Evolutionary conservation across 345 rosid species (phyloP).

Genomic region (Camelina neglecta): DNA sequence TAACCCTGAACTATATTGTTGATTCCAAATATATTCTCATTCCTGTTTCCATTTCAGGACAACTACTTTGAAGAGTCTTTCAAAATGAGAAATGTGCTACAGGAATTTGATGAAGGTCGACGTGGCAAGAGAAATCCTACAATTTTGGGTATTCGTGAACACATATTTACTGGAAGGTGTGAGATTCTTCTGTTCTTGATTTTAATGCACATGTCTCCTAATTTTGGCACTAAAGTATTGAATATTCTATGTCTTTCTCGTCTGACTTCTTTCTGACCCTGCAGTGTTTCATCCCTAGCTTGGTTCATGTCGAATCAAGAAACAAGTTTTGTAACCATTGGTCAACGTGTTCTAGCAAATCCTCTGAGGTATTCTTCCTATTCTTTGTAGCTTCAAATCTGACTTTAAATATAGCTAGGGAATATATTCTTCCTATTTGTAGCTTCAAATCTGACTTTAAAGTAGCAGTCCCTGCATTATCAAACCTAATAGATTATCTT

Average conservation of each 20-base stretch:
- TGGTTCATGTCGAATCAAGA: conserved; percentile 99
- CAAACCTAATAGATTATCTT: background rate
- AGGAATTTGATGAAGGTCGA: conserved; percentile 63
- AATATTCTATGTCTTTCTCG: conserved; percentile 1
- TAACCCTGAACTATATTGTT: conserved; percentile 18
- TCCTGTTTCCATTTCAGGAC: conserved; percentile 61
- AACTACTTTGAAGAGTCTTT: conserved; percentile 98
- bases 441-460: conserved; percentile 24
- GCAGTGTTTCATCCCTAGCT: conserved; percentile 98
- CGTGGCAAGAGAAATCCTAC: conserved; percentile 71
- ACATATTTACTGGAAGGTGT: conserved; percentile 98
- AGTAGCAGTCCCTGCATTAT: conserved; percentile 13
- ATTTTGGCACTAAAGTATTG: conserved; percentile 20
- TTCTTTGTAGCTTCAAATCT: conserved; percentile 19
- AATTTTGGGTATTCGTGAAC: conserved; percentile 93
- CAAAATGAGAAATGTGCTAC: conserved; percentile 94
- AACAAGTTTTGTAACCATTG: conserved; percentile 94
- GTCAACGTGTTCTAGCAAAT: conserved; percentile 94
- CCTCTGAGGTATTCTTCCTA: conserved; percentile 73
- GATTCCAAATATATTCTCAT: conserved; percentile 23
- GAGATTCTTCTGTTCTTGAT: conserved; percentile 19
- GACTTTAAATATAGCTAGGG: conserved; percentile 1
- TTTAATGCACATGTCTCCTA: background rate
- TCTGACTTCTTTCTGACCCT: conserved; percentile 35
- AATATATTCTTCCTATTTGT: conserved; percentile 18